A percentile compares a stretch with the other conserved stretches of the same genome.
phyloP scores from a whole-genome alignment of 352 stramenopile species.

The Aphanomyces invadans region DNA sequence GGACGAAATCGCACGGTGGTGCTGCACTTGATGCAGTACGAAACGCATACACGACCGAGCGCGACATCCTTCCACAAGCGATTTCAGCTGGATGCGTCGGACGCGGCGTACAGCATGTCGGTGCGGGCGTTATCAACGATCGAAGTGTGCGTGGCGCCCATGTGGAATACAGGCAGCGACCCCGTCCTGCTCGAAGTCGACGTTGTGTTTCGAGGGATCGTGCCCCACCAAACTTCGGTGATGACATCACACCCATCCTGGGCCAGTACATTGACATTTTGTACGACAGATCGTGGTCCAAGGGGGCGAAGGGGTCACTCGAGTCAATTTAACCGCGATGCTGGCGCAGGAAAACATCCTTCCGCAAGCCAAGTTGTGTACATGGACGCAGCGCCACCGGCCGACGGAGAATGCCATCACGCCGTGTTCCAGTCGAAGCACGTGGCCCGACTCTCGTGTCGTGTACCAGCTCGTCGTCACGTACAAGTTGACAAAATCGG shows the following conservation, averaged over 20 bases:
- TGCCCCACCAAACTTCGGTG: conserved; percentile 56
- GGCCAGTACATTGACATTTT: conserved; percentile 31
- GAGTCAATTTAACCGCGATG: conserved; percentile 9
- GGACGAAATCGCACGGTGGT: conserved; percentile 31
- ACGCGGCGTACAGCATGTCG: conserved; percentile 60
- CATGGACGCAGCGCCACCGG: conserved; percentile 80
- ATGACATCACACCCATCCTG: conserved; percentile 44
- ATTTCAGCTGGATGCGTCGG: conserved; percentile 55
- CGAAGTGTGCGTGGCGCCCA: conserved; percentile 85
- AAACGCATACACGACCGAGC: conserved; percentile 76
- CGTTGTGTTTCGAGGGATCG: conserved; percentile 79
- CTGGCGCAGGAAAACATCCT: conserved; percentile 5
- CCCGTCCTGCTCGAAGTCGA: conserved; percentile 60
- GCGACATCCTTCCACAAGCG: conserved; percentile 58
- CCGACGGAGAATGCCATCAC: conserved; percentile 66
- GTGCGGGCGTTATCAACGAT: conserved; percentile 62
- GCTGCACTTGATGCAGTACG: conserved; percentile 86
- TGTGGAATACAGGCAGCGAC: conserved; percentile 83
- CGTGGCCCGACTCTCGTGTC: conserved; percentile 70
- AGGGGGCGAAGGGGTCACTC: conserved; percentile 67
- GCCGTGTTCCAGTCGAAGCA: conserved; percentile 71
- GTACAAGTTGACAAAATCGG: conserved; percentile 45
- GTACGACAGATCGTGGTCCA: conserved; percentile 56
- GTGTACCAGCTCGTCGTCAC: conserved; percentile 87
- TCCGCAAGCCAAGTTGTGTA: conserved; percentile 66